Conservation (phyloP, 2,329 filamentous ascomycete genomes). For the Diaporthe ilicicola region DNA sequence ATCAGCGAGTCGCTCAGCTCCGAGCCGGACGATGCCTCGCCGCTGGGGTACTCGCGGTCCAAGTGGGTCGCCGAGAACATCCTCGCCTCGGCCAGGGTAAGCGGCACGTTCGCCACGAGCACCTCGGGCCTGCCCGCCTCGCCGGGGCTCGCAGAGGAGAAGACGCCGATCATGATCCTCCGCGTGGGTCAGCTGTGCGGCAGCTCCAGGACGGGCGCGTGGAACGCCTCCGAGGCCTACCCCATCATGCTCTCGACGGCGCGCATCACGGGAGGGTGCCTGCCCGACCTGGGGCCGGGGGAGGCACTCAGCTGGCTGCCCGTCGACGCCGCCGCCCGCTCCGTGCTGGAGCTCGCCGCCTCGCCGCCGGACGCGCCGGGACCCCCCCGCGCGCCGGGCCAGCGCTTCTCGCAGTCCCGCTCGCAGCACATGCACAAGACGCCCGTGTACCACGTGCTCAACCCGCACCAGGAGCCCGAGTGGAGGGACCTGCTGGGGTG, state of each 20-base stretch:
- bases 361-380: constrained; percentile 13
- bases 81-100: constrained; percentile 49
- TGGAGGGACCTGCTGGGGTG: constrained; percentile 58
- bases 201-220: constrained; percentile 46
- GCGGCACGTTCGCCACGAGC: constrained; percentile 26
- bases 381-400: not conserved
- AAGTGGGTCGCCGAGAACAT: constrained; percentile 68
- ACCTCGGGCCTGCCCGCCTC: constrained; percentile 29
- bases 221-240: constrained; percentile 59
- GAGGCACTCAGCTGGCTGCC: constrained; percentile 54
- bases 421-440: constrained; percentile 33
- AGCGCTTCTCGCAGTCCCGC: constrained; percentile 36
- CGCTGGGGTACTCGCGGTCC: constrained; percentile 63
- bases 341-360: constrained; percentile 48
- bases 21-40: constrained; percentile 52
- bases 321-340: constrained; percentile 52
- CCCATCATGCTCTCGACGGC: constrained; percentile 56
- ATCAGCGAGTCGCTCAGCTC: constrained; percentile 53
- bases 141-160: constrained; percentile 17
- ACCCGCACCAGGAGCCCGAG: constrained; percentile 50
- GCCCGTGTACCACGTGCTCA: constrained; percentile 58
- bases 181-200: constrained; percentile 58
- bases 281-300: constrained; percentile 50
- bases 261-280: constrained; percentile 44
- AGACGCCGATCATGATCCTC: constrained; percentile 48